Percentiles rank a stretch among this genome's conserved stretches.
These are phyloP conservation scores for Uronychia setigera DNA, from an alignment of 73 alveolate species.

Conservation along the genomic window DNA sequence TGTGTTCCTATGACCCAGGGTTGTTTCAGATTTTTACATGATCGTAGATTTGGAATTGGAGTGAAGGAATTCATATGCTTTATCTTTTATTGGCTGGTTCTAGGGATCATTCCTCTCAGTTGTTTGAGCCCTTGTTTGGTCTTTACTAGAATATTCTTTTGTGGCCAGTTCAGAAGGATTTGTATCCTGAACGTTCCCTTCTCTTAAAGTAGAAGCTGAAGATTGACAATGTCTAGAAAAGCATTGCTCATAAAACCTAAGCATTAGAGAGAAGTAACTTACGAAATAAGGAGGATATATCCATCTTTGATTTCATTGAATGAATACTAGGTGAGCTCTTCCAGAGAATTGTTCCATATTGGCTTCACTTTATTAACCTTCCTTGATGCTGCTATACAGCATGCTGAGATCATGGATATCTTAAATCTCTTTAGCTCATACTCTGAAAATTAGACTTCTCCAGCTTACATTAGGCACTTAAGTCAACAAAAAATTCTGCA, in stretches of 20 bases:
- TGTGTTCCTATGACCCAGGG: too few species aligned
- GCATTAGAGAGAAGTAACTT: background rate
- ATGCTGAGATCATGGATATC: conserved; percentile 34
- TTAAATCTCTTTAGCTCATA: conserved; percentile 23
- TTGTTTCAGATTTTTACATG: too few species aligned
- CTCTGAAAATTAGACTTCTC: background rate
- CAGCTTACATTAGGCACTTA: conserved; percentile 21
- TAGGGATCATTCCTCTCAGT: too few species aligned
- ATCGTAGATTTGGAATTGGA: too few species aligned
- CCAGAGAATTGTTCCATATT: conserved; percentile 5
- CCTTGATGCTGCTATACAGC: conserved; percentile 38
- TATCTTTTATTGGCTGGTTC: too few species aligned
- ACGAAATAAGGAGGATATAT: background rate
- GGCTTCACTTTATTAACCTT: conserved; percentile 29
- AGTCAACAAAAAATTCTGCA: conserved; percentile 55
- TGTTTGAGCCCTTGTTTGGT: too few species aligned
- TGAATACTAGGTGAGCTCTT: background rate
- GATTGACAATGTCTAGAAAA: background rate
- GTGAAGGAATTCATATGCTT: too few species aligned
- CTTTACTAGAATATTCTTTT: too few species aligned
- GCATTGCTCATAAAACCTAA: background rate
- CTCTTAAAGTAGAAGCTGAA: too few species aligned
- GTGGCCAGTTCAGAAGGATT: too few species aligned
- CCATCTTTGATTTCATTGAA: background rate
- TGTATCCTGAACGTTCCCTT: too few species aligned